Base-by-base conservation (phyloP, 2,329 filamentous ascomycete species). In the Nakataea oryzae region DNA sequence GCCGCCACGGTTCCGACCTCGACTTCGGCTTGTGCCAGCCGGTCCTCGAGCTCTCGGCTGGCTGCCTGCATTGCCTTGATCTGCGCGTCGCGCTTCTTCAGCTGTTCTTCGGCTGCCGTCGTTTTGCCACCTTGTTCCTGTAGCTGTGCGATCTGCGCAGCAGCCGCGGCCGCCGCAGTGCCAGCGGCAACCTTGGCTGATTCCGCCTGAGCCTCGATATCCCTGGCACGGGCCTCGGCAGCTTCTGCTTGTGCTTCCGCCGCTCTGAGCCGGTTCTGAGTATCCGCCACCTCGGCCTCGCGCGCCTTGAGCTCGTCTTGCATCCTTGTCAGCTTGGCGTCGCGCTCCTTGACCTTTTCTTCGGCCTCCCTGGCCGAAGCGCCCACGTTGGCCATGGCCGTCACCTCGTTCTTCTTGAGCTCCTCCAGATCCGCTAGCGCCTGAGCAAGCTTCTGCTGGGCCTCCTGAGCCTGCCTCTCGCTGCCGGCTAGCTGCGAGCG, bases 371-470 rank as follows among this genome's bases (percentile, higher is more conserved):
- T 61, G 21, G 50, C 21, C 21, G 59, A 61, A 12, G 59, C 59
- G 41, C 47, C 32, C 32, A 60, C 55, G 61, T 65, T 66, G 6
- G 61, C 56, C 47, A 62, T 57, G 30, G 61, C 61, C 26, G 71
- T 70, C 58, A 70, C 65, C 65, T 66, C 59, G 7, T 63, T 62
- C 29, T 30, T 8, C 55, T 58, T 57, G 26, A 54, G 26, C n/a
- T 63, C 64, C 57, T 82, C 79, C 11, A 83, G 74, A 61, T 85
- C 79, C 60, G 76, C 70, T 21, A 82, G 70, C 1, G 78, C 75
- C 54, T 77, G 73, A 0, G 77, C 75, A 8, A 85, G 76, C 73
- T 83, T 77, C n/a, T 73, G 72, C 63, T 82, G 80, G 1, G 75
- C 69, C n/a, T 71, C 70, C 54, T 72, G 69, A 17, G 72, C 70